Percentiles rank a stretch among this genome's conserved stretches.
phyloP scores from a whole-genome alignment of 148 eudicot genomes.

The Fagopyrum esculentum region DNA sequence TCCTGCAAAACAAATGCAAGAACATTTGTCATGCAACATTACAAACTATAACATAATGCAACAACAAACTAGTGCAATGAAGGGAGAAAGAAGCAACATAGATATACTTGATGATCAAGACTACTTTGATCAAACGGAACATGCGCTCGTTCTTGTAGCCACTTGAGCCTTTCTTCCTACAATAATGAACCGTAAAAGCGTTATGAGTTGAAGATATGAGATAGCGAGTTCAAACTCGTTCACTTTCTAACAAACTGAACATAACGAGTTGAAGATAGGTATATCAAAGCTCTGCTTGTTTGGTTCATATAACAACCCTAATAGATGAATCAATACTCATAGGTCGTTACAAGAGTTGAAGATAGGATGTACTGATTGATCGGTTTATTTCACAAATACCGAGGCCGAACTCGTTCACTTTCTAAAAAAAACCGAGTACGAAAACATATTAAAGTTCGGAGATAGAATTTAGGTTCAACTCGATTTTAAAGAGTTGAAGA shows the following conservation, averaged over 20 bases:
- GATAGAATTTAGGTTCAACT: too few relatives aligned
- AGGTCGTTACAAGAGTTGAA: too few relatives aligned
- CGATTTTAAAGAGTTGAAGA: too few relatives aligned
- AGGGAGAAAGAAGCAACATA: slow-evolving; percentile 3
- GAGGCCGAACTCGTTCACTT: neutral
- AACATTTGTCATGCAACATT: neutral
- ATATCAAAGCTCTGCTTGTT: too few relatives aligned
- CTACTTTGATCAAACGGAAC: slow-evolving; percentile 62
- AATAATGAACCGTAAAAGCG: neutral
- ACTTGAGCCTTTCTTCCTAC: slow-evolving; percentile 68
- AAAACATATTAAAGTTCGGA: too few relatives aligned
- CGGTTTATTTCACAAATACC: too few relatives aligned
- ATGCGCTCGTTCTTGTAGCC: slow-evolving; percentile 43
- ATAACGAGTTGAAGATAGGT: too few relatives aligned
- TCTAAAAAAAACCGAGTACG: too few relatives aligned
- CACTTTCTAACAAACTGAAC: neutral
- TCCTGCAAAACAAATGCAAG: slow-evolving; percentile 36
- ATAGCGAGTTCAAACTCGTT: neutral
- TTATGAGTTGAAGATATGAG: neutral
- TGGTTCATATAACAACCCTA: too few relatives aligned
- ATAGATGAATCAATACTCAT: too few relatives aligned
- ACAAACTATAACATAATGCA: neutral
- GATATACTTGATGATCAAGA: slow-evolving; percentile 70
- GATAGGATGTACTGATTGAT: too few relatives aligned
- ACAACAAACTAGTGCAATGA: neutral